Base-by-base conservation (phyloP, 768 basidiomycete genomes). In the Boletus vinaceobasis region DNA sequence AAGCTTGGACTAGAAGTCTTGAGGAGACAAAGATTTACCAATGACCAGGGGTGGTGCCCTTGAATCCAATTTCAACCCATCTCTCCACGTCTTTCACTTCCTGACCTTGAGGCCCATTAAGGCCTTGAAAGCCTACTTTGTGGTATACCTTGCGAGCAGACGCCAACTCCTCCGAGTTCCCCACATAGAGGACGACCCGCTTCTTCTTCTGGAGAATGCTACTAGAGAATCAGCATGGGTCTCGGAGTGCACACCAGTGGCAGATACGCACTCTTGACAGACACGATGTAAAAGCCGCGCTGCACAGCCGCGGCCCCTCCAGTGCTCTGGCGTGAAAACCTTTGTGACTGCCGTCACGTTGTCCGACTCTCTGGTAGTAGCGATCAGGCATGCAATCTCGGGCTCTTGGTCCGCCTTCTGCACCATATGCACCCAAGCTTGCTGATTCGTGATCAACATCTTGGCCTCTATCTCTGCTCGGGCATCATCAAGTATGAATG, bases 311-410 rank as follows among this genome's bases (percentile, higher is more conserved):
- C 66, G 71, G 1, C 77, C 67, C 32, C 85, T 73, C 77, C 80
- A 85, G 1, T 60, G 37, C 0, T 78, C 74, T 42, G 77, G 70
- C 0, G 89, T 90, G 63, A 75, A 86, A 0, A 90, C 88, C 67
- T 91, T 91, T 44, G 85, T 86, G 43, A 92, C 83, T 0, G 85
- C 80, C 4, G 82, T 80, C 23, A 86, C 77, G 6, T 61, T 73
- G 1, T 76, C 73, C 27, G 76, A 83, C 57, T 83, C 81, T 9
- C 88, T 73, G 1, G 87, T 88, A n/a, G 79, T 81, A 3, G 87
- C 87, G 4, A 84, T 83, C 32, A 90, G 80, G 13, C 79, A 88
- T 0, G 87, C 85, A 17, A 89, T 77, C 27, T 77, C 75, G 5
- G 70, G 53, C 0, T 48, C 43, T 47, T 42, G 61, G 2, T 58